Percentiles rank a stretch among this genome's conserved stretches.
Conservation (phyloP, 306 rosid species). For the Dryas drummondii region DNA sequence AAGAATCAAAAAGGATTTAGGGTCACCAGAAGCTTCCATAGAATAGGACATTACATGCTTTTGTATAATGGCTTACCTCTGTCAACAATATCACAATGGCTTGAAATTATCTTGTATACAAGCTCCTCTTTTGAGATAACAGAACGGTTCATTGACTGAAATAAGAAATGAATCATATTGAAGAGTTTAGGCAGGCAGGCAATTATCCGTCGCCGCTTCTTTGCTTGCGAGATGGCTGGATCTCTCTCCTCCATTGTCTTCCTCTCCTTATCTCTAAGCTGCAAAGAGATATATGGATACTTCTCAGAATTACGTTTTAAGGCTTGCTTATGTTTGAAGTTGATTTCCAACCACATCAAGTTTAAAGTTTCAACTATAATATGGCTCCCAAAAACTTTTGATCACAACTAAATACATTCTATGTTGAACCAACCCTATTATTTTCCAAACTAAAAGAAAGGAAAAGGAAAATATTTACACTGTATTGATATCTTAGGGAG, state of each 20-base stretch:
- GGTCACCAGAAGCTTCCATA: constrained; percentile 13
- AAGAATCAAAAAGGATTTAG: constrained; percentile 19
- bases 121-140: constrained; percentile 73
- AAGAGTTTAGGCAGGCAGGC: constrained; percentile 73
- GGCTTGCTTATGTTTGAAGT: not conserved
- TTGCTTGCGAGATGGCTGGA: constrained; percentile 74
- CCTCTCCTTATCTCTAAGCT: constrained; percentile 75
- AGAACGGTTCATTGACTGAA: constrained; percentile 48
- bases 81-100: constrained; percentile 47
- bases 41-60: not conserved
- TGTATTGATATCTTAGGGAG: too few species aligned
- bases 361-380: not conserved
- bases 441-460: not conserved
- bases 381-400: not conserved
- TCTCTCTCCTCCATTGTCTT: constrained; percentile 58
- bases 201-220: constrained; percentile 54
- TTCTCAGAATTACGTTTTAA: not conserved
- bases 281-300: constrained; percentile 31
- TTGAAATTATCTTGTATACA: constrained; percentile 58
- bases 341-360: not conserved
- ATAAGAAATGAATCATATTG: constrained; percentile 58
- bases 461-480: not conserved
- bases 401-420: not conserved
- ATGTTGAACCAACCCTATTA: not conserved
- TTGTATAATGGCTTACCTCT: constrained; percentile 49